These are phyloP conservation scores for Coemansia sp. DNA, from an alignment of 192 early-diverging fungal species.

Conservation along the genomic window DNA sequence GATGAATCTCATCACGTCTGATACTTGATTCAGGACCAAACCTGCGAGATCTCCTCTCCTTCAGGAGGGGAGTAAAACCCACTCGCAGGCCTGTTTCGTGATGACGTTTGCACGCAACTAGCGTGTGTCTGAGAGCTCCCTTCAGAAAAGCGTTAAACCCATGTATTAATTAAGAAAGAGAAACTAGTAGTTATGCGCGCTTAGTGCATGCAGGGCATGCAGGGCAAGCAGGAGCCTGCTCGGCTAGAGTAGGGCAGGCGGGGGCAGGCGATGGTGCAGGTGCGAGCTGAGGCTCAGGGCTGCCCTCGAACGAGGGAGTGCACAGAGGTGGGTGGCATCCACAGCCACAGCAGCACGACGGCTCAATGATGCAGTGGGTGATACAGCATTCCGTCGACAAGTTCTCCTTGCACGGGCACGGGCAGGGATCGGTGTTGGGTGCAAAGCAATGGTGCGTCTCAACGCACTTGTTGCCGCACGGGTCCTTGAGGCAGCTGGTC, in stretches of 20 bases:
- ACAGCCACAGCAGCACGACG: slow-evolving; percentile 38
- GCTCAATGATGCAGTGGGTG: slow-evolving; percentile 51
- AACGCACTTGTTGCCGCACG: slow-evolving; percentile 46
- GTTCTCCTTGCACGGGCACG: slow-evolving; percentile 39
- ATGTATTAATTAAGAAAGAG: background rate
- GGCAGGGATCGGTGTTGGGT: slow-evolving; percentile 26
- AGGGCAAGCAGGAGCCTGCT: slow-evolving; percentile 32
- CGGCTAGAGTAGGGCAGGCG: slow-evolving; percentile 24
- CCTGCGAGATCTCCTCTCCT: slow-evolving; percentile 19
- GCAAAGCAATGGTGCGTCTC: slow-evolving; percentile 53
- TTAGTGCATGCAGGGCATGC: slow-evolving; percentile 17
- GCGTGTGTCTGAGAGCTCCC: slow-evolving; percentile 51
- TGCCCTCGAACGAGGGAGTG: slow-evolving; percentile 46
- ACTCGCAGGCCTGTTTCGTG: slow-evolving; percentile 44
- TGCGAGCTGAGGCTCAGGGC: slow-evolving; percentile 22
- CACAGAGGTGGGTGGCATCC: slow-evolving; percentile 41
- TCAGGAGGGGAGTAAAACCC: slow-evolving; percentile 30
- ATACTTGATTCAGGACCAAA: slow-evolving; percentile 36
- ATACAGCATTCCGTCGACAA: slow-evolving; percentile 52
- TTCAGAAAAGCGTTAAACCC: background rate
- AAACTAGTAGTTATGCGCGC: background rate
- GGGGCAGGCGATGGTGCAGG: slow-evolving; percentile 30
- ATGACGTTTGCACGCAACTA: slow-evolving; percentile 26
- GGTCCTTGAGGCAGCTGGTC: slow-evolving; percentile 53
- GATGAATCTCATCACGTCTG: slow-evolving; percentile 32